A percentile compares a stretch with the other conserved stretches of the same genome.
Conservation (phyloP, 2,329 filamentous ascomycete genomes). For the Microdochium trichocladiopsis region DNA sequence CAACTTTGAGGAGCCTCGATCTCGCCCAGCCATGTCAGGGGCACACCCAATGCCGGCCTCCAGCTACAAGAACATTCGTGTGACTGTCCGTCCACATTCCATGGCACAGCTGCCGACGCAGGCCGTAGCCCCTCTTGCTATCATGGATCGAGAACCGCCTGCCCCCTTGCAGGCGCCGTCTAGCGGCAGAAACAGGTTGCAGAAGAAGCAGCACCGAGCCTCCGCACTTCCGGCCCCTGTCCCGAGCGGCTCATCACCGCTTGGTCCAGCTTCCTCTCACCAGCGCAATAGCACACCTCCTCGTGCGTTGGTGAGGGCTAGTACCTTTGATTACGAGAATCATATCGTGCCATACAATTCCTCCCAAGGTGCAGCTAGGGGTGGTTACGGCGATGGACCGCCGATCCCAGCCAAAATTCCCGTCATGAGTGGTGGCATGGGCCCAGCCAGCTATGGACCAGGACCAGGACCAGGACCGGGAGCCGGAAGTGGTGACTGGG, state of each 20-base stretch:
- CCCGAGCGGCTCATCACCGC: constrained; percentile 35
- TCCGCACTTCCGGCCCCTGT: constrained; percentile 32
- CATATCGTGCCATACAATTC: constrained; percentile 30
- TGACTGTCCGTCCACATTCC: constrained; percentile 42
- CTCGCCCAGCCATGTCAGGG: constrained; percentile 41
- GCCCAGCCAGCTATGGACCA: constrained; percentile 4
- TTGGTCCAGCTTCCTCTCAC: constrained; percentile 45
- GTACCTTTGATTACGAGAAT: constrained; percentile 51
- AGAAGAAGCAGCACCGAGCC: constrained; percentile 50
- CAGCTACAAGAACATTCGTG: constrained; percentile 44
- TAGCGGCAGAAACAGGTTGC: constrained; percentile 50
- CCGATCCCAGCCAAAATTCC: constrained; percentile 68
- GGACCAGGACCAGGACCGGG: constrained; percentile 7
- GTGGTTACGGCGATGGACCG: constrained; percentile 34
- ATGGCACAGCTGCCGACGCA: constrained; percentile 14
- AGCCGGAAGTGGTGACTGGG: constrained; percentile 40
- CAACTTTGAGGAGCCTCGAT: constrained; percentile 15
- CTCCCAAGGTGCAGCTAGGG: constrained; percentile 17
- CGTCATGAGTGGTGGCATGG: constrained; percentile 32
- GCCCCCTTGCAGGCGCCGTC: constrained; percentile 25
- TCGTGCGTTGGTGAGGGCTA: constrained; percentile 34
- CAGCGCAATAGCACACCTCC: constrained; percentile 42
- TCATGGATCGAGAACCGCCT: constrained; percentile 17
- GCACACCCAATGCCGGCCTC: constrained; percentile 44
- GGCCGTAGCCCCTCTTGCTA: constrained; percentile 20